Conservation (phyloP, 2,329 filamentous ascomycete genomes). For the Microcera coccophila region DNA sequence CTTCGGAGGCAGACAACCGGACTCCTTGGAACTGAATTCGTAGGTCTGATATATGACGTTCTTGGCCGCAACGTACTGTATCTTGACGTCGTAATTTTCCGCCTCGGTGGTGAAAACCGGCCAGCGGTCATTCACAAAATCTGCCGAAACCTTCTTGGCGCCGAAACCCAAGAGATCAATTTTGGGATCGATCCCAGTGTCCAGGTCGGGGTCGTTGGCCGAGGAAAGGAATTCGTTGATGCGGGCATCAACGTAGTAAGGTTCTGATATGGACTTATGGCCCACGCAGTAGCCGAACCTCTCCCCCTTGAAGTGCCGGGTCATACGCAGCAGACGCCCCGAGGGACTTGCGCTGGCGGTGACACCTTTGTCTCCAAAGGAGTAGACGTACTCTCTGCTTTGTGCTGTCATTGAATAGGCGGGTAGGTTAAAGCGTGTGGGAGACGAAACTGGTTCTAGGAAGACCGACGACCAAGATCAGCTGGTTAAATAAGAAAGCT, state of each 20-base stretch:
- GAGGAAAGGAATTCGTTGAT: not conserved
- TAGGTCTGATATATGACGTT: not conserved
- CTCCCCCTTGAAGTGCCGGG: not conserved
- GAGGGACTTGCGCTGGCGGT: not conserved
- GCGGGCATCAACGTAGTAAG: not conserved
- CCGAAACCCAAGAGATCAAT: not conserved
- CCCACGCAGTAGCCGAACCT: not conserved
- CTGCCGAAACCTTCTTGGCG: not conserved
- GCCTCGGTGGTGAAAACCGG: not conserved
- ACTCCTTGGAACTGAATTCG: not conserved
- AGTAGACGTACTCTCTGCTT: not conserved
- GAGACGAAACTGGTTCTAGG: not conserved
- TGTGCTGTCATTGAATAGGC: not conserved
- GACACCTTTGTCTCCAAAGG: not conserved
- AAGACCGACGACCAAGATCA: not conserved
- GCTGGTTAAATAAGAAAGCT: too few species aligned
- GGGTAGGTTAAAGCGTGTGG: not conserved
- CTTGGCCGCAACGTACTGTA: not conserved
- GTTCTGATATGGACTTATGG: not conserved
- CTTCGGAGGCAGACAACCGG: not conserved
- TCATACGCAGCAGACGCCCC: not conserved
- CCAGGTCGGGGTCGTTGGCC: not conserved
- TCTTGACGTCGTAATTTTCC: not conserved
- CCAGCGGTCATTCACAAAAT: not conserved
- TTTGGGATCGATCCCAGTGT: not conserved